Evolutionary conservation across 352 stramenopile species (phyloP).

Genomic region (Phytophthora citrophthora): DNA sequence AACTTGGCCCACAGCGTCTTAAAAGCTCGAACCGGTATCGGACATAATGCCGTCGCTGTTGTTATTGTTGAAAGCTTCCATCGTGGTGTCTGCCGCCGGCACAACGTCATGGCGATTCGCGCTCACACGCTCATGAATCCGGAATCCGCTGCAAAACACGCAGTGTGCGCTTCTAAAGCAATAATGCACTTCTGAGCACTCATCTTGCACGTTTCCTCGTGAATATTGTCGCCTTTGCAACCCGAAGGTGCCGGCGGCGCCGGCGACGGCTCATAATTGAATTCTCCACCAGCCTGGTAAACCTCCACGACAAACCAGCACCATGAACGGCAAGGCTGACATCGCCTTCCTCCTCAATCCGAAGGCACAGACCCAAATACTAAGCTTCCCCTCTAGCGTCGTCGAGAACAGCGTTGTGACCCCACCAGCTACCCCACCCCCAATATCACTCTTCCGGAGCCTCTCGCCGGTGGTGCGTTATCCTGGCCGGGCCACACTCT

Average conservation of each 20-base stretch:
- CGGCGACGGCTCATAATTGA: constrained; percentile 18
- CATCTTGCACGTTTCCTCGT: constrained; percentile 20
- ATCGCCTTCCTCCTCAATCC: constrained; percentile 53
- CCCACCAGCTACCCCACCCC: constrained; percentile 17
- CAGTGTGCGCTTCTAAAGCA: constrained; percentile 8
- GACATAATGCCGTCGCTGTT: no score
- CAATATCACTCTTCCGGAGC: constrained; percentile 25
- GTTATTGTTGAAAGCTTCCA: constrained; percentile 20
- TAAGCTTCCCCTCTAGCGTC: constrained; percentile 3
- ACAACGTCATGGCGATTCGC: constrained; percentile 13
- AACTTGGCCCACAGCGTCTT: not conserved
- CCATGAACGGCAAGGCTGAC: constrained; percentile 45
- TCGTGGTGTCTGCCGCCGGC: not conserved
- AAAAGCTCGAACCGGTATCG: not conserved
- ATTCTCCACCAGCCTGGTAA: constrained; percentile 8
- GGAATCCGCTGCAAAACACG: constrained; percentile 10
- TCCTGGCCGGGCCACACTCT: constrained; percentile 9
- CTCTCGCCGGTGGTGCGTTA: constrained; percentile 17
- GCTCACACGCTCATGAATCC: constrained; percentile 14
- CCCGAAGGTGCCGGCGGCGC: not conserved
- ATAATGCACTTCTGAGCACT: constrained; percentile 22
- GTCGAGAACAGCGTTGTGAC: constrained; percentile 7
- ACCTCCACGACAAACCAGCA: not conserved
- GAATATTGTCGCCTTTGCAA: constrained; percentile 18
- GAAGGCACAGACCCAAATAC: constrained; percentile 12